Percentiles rank a stretch among this genome's conserved stretches.
Conservation (phyloP, 2,329 filamentous ascomycete genomes). For the Monilinia fructigena region DNA sequence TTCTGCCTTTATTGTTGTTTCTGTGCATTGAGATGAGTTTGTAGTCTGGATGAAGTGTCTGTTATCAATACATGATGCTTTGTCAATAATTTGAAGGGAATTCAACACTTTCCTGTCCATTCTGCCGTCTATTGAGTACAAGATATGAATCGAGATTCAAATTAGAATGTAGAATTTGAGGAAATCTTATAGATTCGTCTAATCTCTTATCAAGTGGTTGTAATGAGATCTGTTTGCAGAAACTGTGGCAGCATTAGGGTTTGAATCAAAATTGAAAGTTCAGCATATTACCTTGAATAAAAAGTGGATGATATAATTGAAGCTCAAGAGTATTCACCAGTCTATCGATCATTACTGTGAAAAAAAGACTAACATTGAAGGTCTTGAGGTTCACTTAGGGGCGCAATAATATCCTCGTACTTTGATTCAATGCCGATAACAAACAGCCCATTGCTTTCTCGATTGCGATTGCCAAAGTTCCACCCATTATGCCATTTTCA, state of each 20-base stretch:
- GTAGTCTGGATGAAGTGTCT: not conserved
- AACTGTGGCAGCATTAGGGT: not conserved
- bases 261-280: not conserved
- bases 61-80: not conserved
- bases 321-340: not conserved
- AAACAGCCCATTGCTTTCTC: not conserved
- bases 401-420: not conserved
- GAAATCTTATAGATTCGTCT: rapidly evolving
- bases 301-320: not conserved
- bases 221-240: too few relatives aligned
- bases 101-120: not conserved
- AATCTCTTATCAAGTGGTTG: not conserved
- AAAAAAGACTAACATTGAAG: rapidly evolving
- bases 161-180: rapidly evolving
- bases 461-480: not conserved
- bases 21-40: not conserved
- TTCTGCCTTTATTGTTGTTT: not conserved
- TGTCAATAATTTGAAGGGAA: not conserved
- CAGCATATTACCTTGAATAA: not conserved
- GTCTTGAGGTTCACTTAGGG: not conserved
- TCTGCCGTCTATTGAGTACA: not conserved
- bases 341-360: not conserved
- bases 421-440: not conserved
- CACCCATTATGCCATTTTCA: too few relatives aligned
- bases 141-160: not conserved